phyloP scores from a whole-genome alignment of 2,329 filamentous ascomycete genomes.

The Colletotrichum sp. region DNA sequence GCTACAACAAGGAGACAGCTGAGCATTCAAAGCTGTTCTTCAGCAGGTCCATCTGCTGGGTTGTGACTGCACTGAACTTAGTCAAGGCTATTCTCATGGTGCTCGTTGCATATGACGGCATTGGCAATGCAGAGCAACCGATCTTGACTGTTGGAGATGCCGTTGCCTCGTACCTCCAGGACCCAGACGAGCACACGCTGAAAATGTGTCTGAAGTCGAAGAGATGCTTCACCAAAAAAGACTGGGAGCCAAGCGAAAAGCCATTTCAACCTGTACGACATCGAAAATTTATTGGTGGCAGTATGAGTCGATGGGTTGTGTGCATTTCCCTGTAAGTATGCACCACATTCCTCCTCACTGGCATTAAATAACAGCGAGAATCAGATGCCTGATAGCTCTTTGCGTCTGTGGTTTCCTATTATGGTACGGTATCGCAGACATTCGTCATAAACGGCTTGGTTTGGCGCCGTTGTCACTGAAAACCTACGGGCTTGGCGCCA shows the following conservation, averaged over 20 bases:
- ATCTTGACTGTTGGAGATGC: background rate
- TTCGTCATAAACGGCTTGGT: too few species aligned
- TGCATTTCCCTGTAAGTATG: background rate
- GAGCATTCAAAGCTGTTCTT: background rate
- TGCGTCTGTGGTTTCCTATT: background rate
- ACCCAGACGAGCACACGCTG: fast-evolving
- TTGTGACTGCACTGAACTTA: background rate
- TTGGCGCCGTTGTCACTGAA: too few species aligned
- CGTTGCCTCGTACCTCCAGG: background rate
- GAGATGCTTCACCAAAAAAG: background rate
- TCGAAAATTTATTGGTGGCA: fast-evolving
- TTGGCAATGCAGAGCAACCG: background rate
- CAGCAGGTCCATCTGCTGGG: background rate
- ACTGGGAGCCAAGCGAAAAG: fast-evolving
- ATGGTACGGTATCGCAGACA: too few species aligned
- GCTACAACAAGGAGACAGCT: background rate
- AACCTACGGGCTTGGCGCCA: too few species aligned
- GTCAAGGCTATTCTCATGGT: background rate
- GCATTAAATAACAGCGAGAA: too few species aligned
- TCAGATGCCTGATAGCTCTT: background rate
- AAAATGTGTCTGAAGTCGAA: background rate
- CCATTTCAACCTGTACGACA: fast-evolving
- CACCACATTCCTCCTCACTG: too few species aligned
- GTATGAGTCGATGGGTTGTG: background rate
- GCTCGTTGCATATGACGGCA: background rate